A percentile compares a stretch with the other conserved stretches of the same genome.
phyloP scores from a whole-genome alignment of 2,329 filamentous ascomycete genomes.

The Xenoacremonium recifei region DNA sequence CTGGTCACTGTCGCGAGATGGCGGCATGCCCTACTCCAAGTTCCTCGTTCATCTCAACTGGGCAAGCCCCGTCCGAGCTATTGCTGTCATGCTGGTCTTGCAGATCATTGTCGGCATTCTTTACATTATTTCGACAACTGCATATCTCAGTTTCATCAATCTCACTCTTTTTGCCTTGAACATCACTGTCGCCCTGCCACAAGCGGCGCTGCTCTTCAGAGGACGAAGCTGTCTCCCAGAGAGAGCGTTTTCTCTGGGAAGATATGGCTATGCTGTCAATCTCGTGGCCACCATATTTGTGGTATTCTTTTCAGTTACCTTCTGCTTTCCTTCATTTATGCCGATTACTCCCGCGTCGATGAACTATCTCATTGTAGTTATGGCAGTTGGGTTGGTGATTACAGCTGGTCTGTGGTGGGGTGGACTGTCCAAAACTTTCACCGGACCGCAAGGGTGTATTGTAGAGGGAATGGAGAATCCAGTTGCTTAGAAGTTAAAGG shows the following conservation, averaged over 20 bases:
- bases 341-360: conserved; percentile 18
- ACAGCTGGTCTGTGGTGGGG: conserved; percentile 17
- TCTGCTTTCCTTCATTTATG: conserved; percentile 21
- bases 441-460: conserved; percentile 12
- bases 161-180: conserved; percentile 24
- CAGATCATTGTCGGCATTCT: conserved; percentile 24
- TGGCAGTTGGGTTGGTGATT: conserved; percentile 18
- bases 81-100: conserved; percentile 25
- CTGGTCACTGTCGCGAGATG: conserved; percentile 25
- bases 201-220: conserved; percentile 20
- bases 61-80: conserved; percentile 21
- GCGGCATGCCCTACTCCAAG: conserved; percentile 20
- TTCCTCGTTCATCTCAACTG: conserved; percentile 19
- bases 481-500: too few species aligned
- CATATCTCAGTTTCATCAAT: conserved; percentile 24
- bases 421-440: conserved; percentile 19
- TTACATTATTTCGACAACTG: conserved; percentile 21
- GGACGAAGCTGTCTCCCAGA: conserved; percentile 22
- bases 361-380: conserved; percentile 25
- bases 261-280: conserved; percentile 21
- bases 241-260: conserved; percentile 23
- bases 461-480: too few species aligned
- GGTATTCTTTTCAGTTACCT: conserved; percentile 20
- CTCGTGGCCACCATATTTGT: conserved; percentile 19
- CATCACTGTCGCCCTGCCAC: conserved; percentile 21